Evolutionary conservation across 106 monocot species (phyloP), one percentile per base, ranked within the genome.

Genomic region (Dioscorea zingiberensis): DNA sequence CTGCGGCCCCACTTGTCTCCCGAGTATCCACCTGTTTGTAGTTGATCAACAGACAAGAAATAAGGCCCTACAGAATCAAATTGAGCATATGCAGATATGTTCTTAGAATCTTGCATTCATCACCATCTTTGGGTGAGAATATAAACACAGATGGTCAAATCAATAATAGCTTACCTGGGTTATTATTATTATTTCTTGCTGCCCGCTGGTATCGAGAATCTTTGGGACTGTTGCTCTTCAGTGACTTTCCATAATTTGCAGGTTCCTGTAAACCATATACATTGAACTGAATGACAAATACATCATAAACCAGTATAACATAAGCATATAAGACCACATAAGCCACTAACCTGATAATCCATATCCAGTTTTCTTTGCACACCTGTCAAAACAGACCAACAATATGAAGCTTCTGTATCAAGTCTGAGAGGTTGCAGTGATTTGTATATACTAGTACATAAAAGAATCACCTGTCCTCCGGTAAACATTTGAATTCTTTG

Each of bases 341-440:
- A 21, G 19, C 5, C 54, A 45, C 29, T 54, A 7, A 74, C 83
- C 74, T 88, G 78, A 63, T 69, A 62, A 62, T 78, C 69, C 71
- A 81, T 69, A 55, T 88, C 84, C 72, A 81, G 70, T 27, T 76
- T 84, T 59, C 81, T 81, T 67, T 74, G 84, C 56, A 69, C 74
- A 59, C 77, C 87, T 83, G 68, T 54, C 10, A 22, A 12, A 59
- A 13, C 1, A 30, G 1, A 18, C 9, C 11, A 16, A 8, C 21
- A 26, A 49, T 49, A 49, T 18, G 19, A 15, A 18, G 19, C 15
- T 18, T 51, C 19, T 13, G 15, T 19, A 1, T n/a, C n/a, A n/a
- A n/a, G n/a, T n/a, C n/a, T n/a, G n/a, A n/a, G n/a, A n/a, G n/a
- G n/a, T n/a, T 0, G 4, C 15, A 10, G 14, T 14, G 16, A 55